These are phyloP conservation scores for Leccinum incarnatum DNA, from an alignment of 768 basidiomycete genomes.

Conservation along the genomic window DNA sequence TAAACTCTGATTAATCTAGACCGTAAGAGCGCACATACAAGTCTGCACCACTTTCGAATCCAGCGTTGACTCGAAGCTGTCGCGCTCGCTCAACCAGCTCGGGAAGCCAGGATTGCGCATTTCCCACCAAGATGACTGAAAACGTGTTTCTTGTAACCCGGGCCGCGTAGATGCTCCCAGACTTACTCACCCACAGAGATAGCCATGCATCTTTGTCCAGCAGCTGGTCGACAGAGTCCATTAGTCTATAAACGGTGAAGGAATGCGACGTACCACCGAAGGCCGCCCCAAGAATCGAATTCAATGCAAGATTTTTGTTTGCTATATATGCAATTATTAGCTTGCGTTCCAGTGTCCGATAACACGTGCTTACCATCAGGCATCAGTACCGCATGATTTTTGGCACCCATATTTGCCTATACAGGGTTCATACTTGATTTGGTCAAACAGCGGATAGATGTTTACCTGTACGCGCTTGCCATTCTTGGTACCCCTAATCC, in stretches of 20 bases:
- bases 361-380: slow-evolving; percentile 67
- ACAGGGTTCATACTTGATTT: slow-evolving; percentile 1
- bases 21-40: slow-evolving; percentile 44
- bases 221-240: slow-evolving; percentile 51
- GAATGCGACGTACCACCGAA: slow-evolving; percentile 65
- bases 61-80: slow-evolving; percentile 79
- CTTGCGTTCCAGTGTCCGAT: not conserved
- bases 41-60: slow-evolving; percentile 86
- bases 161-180: not conserved
- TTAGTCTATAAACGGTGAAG: slow-evolving; percentile 20
- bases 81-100: slow-evolving; percentile 81
- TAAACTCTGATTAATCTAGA: not conserved
- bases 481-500: slow-evolving; percentile 67
- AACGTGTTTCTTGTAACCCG: not conserved
- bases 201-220: slow-evolving; percentile 98
- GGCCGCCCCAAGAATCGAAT: slow-evolving; percentile 90
- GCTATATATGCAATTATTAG: slow-evolving; percentile 42
- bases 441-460: not conserved
- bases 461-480: slow-evolving; percentile 85
- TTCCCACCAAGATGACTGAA: slow-evolving; percentile 78
- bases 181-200: slow-evolving; percentile 73
- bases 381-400: slow-evolving; percentile 93
- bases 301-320: slow-evolving; percentile 88
- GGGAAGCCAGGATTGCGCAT: slow-evolving; percentile 75
- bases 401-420: slow-evolving; percentile 86